These are phyloP conservation scores for Sugiyamaella pinicola DNA, from an alignment of 1,139 yeast species.

Conservation along the genomic window DNA sequence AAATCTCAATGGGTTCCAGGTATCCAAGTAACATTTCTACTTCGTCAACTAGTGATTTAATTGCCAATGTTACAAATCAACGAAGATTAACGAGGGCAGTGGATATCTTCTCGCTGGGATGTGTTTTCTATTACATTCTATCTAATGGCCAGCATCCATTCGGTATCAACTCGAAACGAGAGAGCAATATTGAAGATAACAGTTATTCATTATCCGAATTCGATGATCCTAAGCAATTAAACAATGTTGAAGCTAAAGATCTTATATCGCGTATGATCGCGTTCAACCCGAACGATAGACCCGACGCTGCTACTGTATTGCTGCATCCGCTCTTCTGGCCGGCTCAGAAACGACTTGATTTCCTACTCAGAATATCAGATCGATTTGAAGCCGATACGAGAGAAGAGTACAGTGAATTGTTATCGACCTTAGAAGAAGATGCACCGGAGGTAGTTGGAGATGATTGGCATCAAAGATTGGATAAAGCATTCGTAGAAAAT, in stretches of 20 bases:
- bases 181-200: conserved; percentile 82
- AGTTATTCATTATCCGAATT: conserved; percentile 57
- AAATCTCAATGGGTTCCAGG: conserved; percentile 46
- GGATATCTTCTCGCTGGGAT: conserved; percentile 92
- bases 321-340: conserved; percentile 91
- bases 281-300: conserved; percentile 68
- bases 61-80: conserved; percentile 46
- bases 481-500: conserved; percentile 70
- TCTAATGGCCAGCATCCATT: conserved; percentile 91
- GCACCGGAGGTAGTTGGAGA: conserved; percentile 57
- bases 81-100: conserved; percentile 85
- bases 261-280: conserved; percentile 72
- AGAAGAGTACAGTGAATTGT: conserved; percentile 77
- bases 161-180: conserved; percentile 85
- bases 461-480: conserved; percentile 82
- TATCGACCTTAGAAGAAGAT: conserved; percentile 59
- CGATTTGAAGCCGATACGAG: conserved; percentile 84
- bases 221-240: conserved; percentile 48
- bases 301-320: conserved; percentile 66
- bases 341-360: conserved; percentile 72
- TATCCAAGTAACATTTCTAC: conserved; percentile 22
- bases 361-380: conserved; percentile 83
- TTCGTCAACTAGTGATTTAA: conserved; percentile 37
- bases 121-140: conserved; percentile 85
- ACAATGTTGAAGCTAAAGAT: conserved; percentile 66